These are phyloP conservation scores for Hypoxylon sp. DNA, from an alignment of 2,329 filamentous ascomycete species.

Conservation along the genomic window DNA sequence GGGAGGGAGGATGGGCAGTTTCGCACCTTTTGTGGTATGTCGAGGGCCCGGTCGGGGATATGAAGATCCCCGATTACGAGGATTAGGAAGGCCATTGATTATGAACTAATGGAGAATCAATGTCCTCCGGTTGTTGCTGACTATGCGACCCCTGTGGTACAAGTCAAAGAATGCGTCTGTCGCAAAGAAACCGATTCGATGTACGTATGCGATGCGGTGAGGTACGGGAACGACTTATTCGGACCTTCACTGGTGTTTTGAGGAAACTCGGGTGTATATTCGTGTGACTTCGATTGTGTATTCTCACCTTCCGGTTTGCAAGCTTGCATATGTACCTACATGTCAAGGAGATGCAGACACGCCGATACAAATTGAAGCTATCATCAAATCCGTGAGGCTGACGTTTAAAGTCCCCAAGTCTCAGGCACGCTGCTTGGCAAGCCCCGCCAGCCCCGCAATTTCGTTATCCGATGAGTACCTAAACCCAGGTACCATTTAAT, in stretches of 20 bases:
- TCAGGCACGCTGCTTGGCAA: conserved; percentile 26
- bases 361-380: conserved; percentile 17
- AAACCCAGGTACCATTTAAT: conserved; percentile 12
- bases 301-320: background rate
- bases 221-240: background rate
- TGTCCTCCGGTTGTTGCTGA: background rate
- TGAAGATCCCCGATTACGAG: conserved; percentile 93
- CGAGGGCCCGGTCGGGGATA: conserved; percentile 90
- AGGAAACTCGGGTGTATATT: background rate
- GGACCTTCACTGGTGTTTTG: background rate
- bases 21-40: conserved; percentile 87
- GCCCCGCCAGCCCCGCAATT: conserved; percentile 34
- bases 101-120: conserved; percentile 9
- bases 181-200: conserved; percentile 30
- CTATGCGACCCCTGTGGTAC: background rate
- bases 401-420: conserved; percentile 20
- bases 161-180: background rate
- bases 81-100: conserved; percentile 86
- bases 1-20: conserved; percentile 18
- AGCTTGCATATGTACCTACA: background rate
- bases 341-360: conserved; percentile 2
- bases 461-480: conserved; percentile 1
- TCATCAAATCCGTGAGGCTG: conserved; percentile 33
- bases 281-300: background rate
- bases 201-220: conserved; percentile 7